These are phyloP conservation scores for Brassica napus DNA, from an alignment of 345 rosid genomes.

Conservation along the genomic window DNA sequence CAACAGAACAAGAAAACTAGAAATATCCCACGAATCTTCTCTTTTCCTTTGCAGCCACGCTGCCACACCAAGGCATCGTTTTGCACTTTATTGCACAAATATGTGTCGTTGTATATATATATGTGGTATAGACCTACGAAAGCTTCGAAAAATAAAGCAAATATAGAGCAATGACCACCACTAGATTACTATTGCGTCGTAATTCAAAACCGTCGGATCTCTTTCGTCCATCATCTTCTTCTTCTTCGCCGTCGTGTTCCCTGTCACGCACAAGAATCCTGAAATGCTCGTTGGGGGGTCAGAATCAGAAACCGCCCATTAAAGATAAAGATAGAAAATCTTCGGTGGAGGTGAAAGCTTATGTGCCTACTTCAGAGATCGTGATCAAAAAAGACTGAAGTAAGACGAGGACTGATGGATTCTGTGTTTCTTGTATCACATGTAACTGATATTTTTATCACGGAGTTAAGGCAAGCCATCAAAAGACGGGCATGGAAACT, in stretches of 20 bases:
- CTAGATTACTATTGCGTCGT: slow-evolving; percentile 17
- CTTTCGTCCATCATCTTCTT: not conserved
- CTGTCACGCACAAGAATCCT: not conserved
- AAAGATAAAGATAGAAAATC: slow-evolving; percentile 39
- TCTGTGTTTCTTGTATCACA: slow-evolving; percentile 27
- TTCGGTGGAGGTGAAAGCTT: slow-evolving; percentile 23
- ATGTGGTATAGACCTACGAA: not conserved
- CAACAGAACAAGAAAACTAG: slow-evolving; percentile 5
- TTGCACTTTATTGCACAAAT: not conserved
- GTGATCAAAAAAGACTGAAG: slow-evolving; percentile 17
- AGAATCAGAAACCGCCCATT: not conserved
- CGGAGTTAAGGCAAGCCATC: slow-evolving; percentile 27
- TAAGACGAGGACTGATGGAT: slow-evolving; percentile 28
- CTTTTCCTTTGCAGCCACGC: slow-evolving; percentile 3
- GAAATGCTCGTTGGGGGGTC: slow-evolving; percentile 19
- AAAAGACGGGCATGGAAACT: slow-evolving; percentile 37
- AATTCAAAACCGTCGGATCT: slow-evolving; percentile 4
- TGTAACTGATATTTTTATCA: slow-evolving; percentile 34
- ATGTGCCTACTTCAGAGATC: not conserved
- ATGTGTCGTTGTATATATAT: slow-evolving; percentile 2
- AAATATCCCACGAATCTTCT: slow-evolving; percentile 33
- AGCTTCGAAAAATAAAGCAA: not conserved
- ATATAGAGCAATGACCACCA: slow-evolving; percentile 21
- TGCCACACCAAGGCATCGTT: not conserved
- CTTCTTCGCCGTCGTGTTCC: not conserved